Evolutionary conservation across 2,329 filamentous ascomycete species (phyloP).

Genomic region (Mycosphaerella arachidis): DNA sequence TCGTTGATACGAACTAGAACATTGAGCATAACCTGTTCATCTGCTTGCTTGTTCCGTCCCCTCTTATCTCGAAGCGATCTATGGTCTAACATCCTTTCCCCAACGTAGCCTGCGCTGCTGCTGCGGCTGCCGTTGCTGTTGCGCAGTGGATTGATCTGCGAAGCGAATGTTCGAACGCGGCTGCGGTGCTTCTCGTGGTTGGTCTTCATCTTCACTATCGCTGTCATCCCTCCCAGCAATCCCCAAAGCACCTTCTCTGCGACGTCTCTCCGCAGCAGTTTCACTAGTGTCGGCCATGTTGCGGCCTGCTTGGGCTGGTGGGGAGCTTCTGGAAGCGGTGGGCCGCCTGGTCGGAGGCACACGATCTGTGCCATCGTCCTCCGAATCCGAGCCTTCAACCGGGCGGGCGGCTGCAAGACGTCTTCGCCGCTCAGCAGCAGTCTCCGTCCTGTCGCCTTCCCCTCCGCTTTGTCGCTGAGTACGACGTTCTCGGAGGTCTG

Average conservation of each 20-base stretch:
- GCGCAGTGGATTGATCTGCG: slow-evolving; percentile 21
- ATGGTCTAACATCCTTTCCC: slow-evolving; percentile 29
- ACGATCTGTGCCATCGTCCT: slow-evolving; percentile 38
- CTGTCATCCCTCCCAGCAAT: slow-evolving; percentile 42
- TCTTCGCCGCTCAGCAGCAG: slow-evolving; percentile 42
- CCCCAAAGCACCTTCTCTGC: slow-evolving; percentile 70
- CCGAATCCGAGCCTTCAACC: slow-evolving; percentile 32
- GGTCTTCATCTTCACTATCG: slow-evolving; percentile 48
- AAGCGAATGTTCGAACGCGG: slow-evolving; percentile 25
- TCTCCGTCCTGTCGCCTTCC: slow-evolving; percentile 24
- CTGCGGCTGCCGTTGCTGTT: slow-evolving; percentile 14
- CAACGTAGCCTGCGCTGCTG: slow-evolving; percentile 28
- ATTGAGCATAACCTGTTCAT: background rate
- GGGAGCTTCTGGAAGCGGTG: slow-evolving; percentile 7
- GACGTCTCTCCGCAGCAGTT: slow-evolving; percentile 68
- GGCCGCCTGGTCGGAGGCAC: slow-evolving; percentile 27
- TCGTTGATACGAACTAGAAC: background rate
- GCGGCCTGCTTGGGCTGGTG: slow-evolving; percentile 10
- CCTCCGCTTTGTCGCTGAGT: slow-evolving; percentile 3
- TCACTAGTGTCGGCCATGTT: slow-evolving; percentile 47
- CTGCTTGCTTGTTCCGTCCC: background rate
- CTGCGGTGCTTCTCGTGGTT: slow-evolving; percentile 5
- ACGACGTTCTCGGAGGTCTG: slow-evolving; percentile 23
- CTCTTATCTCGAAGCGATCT: background rate
- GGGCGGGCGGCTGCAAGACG: slow-evolving; percentile 32